A percentile compares a stretch with the other conserved stretches of the same genome.
Conservation (phyloP, 345 rosid species). For the Microcos paniculata region DNA sequence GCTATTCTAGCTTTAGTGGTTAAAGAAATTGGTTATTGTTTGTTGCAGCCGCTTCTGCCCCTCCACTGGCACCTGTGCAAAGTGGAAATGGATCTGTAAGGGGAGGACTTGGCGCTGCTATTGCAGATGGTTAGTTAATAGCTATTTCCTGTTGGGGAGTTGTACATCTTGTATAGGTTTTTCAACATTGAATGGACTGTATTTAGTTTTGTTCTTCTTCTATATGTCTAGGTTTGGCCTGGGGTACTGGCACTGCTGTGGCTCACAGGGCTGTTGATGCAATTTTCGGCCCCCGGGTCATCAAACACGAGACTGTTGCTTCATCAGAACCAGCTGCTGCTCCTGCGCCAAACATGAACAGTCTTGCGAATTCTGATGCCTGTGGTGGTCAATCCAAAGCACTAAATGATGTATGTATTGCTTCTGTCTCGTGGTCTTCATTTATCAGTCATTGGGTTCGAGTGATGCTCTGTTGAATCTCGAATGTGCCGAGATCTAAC, state of each 20-base stretch:
- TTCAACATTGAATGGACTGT: neutral
- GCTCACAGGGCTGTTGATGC: slow-evolving; percentile 53
- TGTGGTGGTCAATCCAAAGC: slow-evolving; percentile 45
- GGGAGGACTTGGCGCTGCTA: slow-evolving; percentile 20
- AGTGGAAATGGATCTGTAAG: neutral
- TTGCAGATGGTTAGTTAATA: slow-evolving; percentile 26
- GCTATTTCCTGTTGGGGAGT: neutral
- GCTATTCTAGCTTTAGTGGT: neutral
- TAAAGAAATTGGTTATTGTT: neutral
- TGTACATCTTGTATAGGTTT: neutral
- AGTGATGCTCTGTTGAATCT: neutral
- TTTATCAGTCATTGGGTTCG: neutral
- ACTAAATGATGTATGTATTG: slow-evolving; percentile 38
- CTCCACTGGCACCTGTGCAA: slow-evolving; percentile 21
- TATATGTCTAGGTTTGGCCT: slow-evolving; percentile 35
- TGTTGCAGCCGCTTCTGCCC: slow-evolving; percentile 18
- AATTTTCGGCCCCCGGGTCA: slow-evolving; percentile 45
- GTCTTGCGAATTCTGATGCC: slow-evolving; percentile 31
- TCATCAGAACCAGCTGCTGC: slow-evolving; percentile 37
- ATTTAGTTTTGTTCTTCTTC: neutral
- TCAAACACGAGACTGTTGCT: slow-evolving; percentile 39
- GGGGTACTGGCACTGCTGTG: slow-evolving; percentile 44
- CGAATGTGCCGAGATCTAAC: neutral
- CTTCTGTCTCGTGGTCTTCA: neutral
- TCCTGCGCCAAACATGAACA: slow-evolving; percentile 18